Percentiles rank a stretch among this genome's conserved stretches.
Evolutionary conservation across 2,329 filamentous ascomycete species (phyloP).

Genomic region (Alternaria solani): DNA sequence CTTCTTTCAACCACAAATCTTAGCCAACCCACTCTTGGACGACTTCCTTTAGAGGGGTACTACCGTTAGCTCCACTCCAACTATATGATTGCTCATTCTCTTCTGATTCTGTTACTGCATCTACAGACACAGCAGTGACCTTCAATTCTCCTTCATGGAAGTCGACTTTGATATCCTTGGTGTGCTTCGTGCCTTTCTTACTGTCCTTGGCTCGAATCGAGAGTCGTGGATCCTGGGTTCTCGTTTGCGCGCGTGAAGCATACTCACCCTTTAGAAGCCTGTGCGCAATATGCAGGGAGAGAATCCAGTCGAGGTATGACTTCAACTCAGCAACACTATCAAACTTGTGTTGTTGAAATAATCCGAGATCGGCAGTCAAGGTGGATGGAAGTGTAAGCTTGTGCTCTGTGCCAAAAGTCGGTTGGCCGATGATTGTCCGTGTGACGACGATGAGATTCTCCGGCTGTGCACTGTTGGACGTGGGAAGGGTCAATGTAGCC

Average conservation of each 20-base stretch:
- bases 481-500: conserved; percentile 39
- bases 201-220: conserved; percentile 31
- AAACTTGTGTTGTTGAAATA: conserved; percentile 42
- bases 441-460: conserved; percentile 40
- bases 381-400: conserved; percentile 43
- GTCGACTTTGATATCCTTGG: conserved; percentile 34
- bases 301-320: conserved; percentile 45
- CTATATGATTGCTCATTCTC: conserved; percentile 26
- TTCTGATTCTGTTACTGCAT: conserved; percentile 12
- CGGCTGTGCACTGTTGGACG: conserved; percentile 21
- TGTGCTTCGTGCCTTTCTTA: conserved; percentile 26
- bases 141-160: conserved; percentile 30
- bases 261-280: conserved; percentile 38
- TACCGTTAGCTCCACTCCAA: conserved; percentile 34
- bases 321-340: conserved; percentile 36
- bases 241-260: conserved; percentile 24
- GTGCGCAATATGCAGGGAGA: conserved; percentile 44
- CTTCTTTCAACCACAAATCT: background rate
- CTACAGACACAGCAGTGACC: conserved; percentile 16
- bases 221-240: conserved; percentile 33
- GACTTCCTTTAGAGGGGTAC: conserved; percentile 29
- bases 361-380: conserved; percentile 36
- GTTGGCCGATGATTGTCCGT: conserved; percentile 44
- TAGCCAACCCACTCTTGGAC: conserved; percentile 37
- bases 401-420: conserved; percentile 48